Conservation (phyloP, 2,329 filamentous ascomycete species). For the Hypoxylon sp. region DNA sequence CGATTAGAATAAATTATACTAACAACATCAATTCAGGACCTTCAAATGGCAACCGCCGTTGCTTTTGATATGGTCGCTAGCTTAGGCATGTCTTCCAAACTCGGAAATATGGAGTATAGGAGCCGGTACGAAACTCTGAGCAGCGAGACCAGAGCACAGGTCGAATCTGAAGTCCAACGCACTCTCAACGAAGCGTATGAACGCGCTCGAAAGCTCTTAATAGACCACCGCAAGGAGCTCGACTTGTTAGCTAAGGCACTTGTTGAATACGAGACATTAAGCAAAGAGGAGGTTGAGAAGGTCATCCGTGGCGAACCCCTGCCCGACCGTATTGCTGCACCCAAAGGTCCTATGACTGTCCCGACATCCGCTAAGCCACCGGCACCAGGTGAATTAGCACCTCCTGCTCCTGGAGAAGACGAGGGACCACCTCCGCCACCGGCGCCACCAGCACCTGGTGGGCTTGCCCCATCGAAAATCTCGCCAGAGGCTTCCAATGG, state of each 20-base stretch:
- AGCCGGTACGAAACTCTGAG: slow-evolving; percentile 86
- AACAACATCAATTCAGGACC: slow-evolving; percentile 71
- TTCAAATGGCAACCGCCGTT: slow-evolving; percentile 83
- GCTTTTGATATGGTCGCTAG: slow-evolving; percentile 91
- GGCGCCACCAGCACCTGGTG: slow-evolving; percentile 48
- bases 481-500: neutral
- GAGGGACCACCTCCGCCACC: slow-evolving; percentile 47
- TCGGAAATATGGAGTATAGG: slow-evolving; percentile 91
- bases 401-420: slow-evolving; percentile 40
- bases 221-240: slow-evolving; percentile 83
- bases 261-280: slow-evolving; percentile 93
- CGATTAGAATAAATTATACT: slow-evolving; percentile 48
- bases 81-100: slow-evolving; percentile 87
- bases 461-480: slow-evolving; percentile 38
- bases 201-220: slow-evolving; percentile 79
- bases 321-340: slow-evolving; percentile 74
- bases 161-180: slow-evolving; percentile 89
- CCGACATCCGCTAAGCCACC: slow-evolving; percentile 62
- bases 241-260: slow-evolving; percentile 90
- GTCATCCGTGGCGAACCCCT: slow-evolving; percentile 90
- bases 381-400: slow-evolving; percentile 45
- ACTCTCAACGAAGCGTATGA: slow-evolving; percentile 85
- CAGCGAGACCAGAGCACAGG: slow-evolving; percentile 85
- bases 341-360: slow-evolving; percentile 75
- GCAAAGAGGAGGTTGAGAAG: slow-evolving; percentile 89